These are phyloP conservation scores for Lipomyces spencermartinsiae DNA, from an alignment of 805 yeast species.

Conservation along the genomic window DNA sequence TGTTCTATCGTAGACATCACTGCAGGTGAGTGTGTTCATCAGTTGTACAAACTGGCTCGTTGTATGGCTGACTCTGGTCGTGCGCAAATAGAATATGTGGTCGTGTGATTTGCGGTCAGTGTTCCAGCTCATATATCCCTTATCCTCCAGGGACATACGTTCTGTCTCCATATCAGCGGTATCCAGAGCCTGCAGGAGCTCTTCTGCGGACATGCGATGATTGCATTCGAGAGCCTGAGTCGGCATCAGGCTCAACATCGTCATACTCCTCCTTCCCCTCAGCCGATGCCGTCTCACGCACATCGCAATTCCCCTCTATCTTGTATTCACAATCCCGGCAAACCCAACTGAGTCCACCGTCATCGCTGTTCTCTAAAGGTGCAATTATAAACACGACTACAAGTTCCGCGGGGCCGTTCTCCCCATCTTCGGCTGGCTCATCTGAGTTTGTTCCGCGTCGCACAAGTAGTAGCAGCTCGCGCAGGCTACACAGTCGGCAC, in stretches of 20 bases:
- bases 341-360: slow-evolving; percentile 18
- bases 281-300: slow-evolving; percentile 13
- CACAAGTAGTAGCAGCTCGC: slow-evolving; percentile 5
- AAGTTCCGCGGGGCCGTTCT: slow-evolving; percentile 34
- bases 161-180: slow-evolving; percentile 57
- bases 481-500: slow-evolving; percentile 3
- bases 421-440: slow-evolving; percentile 27
- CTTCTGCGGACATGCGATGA: slow-evolving; percentile 77
- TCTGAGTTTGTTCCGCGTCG: slow-evolving; percentile 3
- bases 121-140: slow-evolving; percentile 60
- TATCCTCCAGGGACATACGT: slow-evolving; percentile 67
- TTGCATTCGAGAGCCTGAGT: slow-evolving; percentile 67
- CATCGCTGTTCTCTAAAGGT: slow-evolving; percentile 32
- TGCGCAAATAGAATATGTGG: slow-evolving; percentile 62
- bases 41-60: no score
- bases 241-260: slow-evolving; percentile 57
- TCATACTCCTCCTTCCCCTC: slow-evolving; percentile 39
- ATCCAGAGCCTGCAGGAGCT: slow-evolving; percentile 58
- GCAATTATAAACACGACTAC: slow-evolving; percentile 32
- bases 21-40: slow-evolving; percentile 56
- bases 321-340: slow-evolving; percentile 6
- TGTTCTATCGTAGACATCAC: slow-evolving; percentile 79
- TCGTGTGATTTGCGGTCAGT: slow-evolving; percentile 71
- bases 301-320: slow-evolving; percentile 15
- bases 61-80: slow-evolving; percentile 23